Evolutionary conservation across 768 basidiomycete species (phyloP), one percentile per base, ranked within the genome.

Genomic region (Auriscalpium microsporum): DNA sequence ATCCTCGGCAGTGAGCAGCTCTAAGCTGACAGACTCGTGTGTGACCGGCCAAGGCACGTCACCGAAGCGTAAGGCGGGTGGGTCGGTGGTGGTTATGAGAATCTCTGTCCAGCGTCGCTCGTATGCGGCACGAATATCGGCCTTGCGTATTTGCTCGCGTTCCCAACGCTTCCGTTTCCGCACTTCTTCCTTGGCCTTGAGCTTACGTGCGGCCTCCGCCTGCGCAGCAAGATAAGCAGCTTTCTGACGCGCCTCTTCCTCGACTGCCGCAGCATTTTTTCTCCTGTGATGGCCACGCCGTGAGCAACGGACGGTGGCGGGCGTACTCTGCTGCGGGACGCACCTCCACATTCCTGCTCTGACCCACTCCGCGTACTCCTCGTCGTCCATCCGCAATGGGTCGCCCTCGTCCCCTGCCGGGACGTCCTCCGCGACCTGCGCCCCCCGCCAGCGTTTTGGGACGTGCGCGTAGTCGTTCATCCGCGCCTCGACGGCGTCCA

Each of bases 311-410:
- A 33, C 36, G 46, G 36, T n/a, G 48, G 16, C 16, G 7, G 53
- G n/a, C 16, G 13, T 37, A 55, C 10, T 14, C 7, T 8, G 8
- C n/a, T 14, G 51, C 6, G 45, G 47, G 11, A 69, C 81, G 42
- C 57, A 84, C 81, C 82, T 79, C 75, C 89, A 93, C 88, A 96
- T 94, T 48, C 90, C 90, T 23, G 77, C 70, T 59, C 93, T 74
- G 50, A 95, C 72, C 87, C 89, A 94, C 62, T 91, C 89, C 1
- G 86, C 81, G 61, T 95, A 95, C 57, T 90, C 85, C 61, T 94
- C 87, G 8, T 94, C 91, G 57, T 86, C 84, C 86, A 94, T 86
- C 48, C 66, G 59, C 48, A 63, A 66, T 33, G 75, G 73, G 56
- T 81, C 68, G 6, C 69, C 62, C 16, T 63, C 61, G 13, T 60